Conservation (phyloP, 2,329 filamentous ascomycete species). For the Sporothrix humicola region DNA sequence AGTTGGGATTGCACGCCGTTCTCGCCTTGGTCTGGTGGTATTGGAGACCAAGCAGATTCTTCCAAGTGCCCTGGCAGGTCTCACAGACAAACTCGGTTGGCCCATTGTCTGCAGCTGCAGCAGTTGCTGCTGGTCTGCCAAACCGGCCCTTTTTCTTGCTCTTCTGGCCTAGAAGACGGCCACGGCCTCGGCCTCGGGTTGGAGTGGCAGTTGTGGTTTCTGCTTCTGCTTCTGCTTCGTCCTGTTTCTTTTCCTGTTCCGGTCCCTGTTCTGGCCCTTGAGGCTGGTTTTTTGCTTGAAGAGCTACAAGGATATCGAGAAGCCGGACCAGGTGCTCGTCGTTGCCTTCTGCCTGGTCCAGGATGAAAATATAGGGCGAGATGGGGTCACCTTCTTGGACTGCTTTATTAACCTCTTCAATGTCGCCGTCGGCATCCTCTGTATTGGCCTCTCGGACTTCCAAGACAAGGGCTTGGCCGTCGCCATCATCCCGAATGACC, state of each 20-base stretch:
- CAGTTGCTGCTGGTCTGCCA: background rate
- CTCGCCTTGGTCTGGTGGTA: slow-evolving; percentile 63
- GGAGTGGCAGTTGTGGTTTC: background rate
- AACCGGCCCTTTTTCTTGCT: background rate
- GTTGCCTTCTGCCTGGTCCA: slow-evolving; percentile 34
- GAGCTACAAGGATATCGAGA: slow-evolving; percentile 29
- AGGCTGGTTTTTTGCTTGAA: background rate
- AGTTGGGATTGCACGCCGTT: slow-evolving; percentile 59
- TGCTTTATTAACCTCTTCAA: background rate
- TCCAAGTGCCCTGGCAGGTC: slow-evolving; percentile 61
- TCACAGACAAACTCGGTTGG: slow-evolving; percentile 53
- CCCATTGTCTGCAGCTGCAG: background rate
- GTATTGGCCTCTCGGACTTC: slow-evolving; percentile 22
- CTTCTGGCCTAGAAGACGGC: background rate
- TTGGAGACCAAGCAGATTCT: slow-evolving; percentile 63
- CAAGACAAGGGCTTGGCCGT: slow-evolving; percentile 41
- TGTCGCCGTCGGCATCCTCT: background rate
- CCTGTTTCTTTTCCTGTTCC: background rate
- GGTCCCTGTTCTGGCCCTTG: background rate
- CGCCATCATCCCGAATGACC: slow-evolving; percentile 37
- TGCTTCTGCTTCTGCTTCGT: background rate
- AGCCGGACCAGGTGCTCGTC: slow-evolving; percentile 35
- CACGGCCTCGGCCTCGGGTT: background rate
- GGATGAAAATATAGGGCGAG: slow-evolving; percentile 40
- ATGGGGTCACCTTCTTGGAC: background rate